Conservation (phyloP, 306 rosid species). For the Rosa rugosa region DNA sequence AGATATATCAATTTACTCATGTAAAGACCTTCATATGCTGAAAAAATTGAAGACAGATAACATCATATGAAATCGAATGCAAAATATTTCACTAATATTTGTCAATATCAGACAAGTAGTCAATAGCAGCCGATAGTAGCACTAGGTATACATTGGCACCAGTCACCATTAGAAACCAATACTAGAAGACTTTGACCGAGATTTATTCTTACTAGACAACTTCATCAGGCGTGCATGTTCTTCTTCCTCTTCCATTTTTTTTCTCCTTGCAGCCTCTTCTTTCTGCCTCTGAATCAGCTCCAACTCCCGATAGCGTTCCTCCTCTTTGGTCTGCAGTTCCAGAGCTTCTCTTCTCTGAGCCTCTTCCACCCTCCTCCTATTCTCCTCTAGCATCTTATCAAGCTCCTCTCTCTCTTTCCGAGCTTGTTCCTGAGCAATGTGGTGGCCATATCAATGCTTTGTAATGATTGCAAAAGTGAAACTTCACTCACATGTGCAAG, state of each 20-base stretch:
- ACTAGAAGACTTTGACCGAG: slow-evolving; percentile 49
- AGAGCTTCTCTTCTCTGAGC: slow-evolving; percentile 82
- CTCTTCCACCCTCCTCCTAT: slow-evolving; percentile 89
- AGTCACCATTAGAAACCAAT: slow-evolving; percentile 31
- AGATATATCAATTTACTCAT: background rate
- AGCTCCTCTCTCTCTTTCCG: slow-evolving; percentile 87
- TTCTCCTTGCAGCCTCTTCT: slow-evolving; percentile 78
- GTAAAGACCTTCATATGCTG: background rate
- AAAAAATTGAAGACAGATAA: background rate
- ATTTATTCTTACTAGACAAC: slow-evolving; percentile 51
- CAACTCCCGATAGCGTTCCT: slow-evolving; percentile 76
- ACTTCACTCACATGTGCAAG: background rate
- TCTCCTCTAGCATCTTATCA: slow-evolving; percentile 90
- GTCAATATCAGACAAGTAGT: background rate
- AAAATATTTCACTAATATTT: background rate
- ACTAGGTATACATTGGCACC: background rate
- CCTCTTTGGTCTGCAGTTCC: slow-evolving; percentile 77
- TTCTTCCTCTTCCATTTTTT: slow-evolving; percentile 76
- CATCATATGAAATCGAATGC: background rate
- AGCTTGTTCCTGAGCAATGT: slow-evolving; percentile 62
- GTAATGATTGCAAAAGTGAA: background rate
- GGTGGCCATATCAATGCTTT: slow-evolving; percentile 14
- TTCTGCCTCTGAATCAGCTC: slow-evolving; percentile 82
- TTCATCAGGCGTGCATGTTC: slow-evolving; percentile 52
- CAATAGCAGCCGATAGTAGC: background rate